Conservation (phyloP, 768 basidiomycete species). For the Megacollybia marginata region DNA sequence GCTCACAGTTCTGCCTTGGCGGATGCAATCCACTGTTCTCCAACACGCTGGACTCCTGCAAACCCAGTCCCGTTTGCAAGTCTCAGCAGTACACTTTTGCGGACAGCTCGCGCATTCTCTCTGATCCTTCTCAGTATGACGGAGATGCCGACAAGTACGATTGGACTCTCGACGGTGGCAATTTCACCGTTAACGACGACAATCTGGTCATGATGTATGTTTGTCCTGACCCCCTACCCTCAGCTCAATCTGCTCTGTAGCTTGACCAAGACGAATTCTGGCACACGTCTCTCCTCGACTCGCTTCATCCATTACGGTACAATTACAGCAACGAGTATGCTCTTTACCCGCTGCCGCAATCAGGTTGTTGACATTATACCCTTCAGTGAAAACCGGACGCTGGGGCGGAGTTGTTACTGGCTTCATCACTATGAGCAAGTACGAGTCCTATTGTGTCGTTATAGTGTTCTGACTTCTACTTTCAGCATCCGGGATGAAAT, state of each 20-base stretch:
- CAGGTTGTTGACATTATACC: not conserved
- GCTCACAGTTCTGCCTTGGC: constrained; percentile 66
- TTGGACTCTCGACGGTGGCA: constrained; percentile 11
- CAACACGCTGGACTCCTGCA: constrained; percentile 54
- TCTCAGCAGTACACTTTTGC: constrained; percentile 47
- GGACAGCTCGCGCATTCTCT: constrained; percentile 58
- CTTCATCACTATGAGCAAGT: constrained; percentile 75
- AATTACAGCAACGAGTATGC: constrained; percentile 55
- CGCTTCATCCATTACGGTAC: constrained; percentile 78
- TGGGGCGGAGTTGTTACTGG: constrained; percentile 82
- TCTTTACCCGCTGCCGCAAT: not conserved
- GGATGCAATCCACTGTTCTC: constrained; percentile 83
- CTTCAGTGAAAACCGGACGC: constrained; percentile 65
- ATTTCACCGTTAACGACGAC: constrained; percentile 7
- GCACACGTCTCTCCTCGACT: constrained; percentile 74
- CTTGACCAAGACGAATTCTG: constrained; percentile 64
- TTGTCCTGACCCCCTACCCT: constrained; percentile 48
- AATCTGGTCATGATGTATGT: not conserved
- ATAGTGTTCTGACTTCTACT: not conserved
- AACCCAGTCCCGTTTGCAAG: constrained; percentile 65
- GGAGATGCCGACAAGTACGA: constrained; percentile 70
- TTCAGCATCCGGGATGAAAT: constrained; percentile 67
- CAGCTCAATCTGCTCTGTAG: constrained; percentile 54
- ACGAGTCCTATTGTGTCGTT: not conserved
- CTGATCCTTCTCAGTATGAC: constrained; percentile 59